These are phyloP conservation scores for Colletotrichum tofieldiae DNA, from an alignment of 2,329 filamentous ascomycete species.

Conservation along the genomic window DNA sequence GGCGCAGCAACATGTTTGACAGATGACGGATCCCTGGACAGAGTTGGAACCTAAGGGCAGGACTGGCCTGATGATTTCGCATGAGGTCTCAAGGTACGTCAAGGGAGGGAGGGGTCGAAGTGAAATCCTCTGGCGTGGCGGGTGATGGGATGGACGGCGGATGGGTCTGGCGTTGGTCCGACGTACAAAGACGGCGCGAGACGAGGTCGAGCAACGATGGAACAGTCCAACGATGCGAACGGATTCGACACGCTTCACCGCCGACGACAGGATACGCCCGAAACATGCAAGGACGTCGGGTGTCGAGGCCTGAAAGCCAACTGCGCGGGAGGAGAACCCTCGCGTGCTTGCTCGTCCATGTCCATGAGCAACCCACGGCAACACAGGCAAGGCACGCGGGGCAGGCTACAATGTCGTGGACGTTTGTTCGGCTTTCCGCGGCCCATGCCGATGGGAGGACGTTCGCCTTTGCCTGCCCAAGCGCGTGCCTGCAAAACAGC, in stretches of 20 bases:
- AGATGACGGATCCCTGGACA: conserved; percentile 21
- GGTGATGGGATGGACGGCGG: too few relatives aligned
- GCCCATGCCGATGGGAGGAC: not conserved
- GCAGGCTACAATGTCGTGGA: not conserved
- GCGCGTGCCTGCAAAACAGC: not conserved
- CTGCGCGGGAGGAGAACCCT: not conserved
- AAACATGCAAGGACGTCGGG: not conserved
- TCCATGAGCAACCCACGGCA: not conserved
- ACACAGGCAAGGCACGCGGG: too few relatives aligned
- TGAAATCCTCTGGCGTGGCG: not conserved
- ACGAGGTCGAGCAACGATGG: not conserved
- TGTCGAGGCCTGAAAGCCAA: not conserved
- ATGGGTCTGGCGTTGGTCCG: too few relatives aligned
- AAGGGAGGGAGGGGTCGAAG: not conserved
- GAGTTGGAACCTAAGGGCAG: conserved; percentile 8
- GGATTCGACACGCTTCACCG: not conserved
- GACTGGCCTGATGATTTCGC: conserved; percentile 20
- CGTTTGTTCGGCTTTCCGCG: not conserved
- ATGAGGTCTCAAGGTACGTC: conserved; percentile 6
- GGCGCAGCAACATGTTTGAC: conserved; percentile 8
- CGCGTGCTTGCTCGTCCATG: not conserved
- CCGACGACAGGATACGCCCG: not conserved
- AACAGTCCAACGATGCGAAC: not conserved
- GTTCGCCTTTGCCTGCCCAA: not conserved
- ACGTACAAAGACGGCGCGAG: too few relatives aligned